Conservation (phyloP, 768 basidiomycete species). For the Auricularia auricula-judae region DNA sequence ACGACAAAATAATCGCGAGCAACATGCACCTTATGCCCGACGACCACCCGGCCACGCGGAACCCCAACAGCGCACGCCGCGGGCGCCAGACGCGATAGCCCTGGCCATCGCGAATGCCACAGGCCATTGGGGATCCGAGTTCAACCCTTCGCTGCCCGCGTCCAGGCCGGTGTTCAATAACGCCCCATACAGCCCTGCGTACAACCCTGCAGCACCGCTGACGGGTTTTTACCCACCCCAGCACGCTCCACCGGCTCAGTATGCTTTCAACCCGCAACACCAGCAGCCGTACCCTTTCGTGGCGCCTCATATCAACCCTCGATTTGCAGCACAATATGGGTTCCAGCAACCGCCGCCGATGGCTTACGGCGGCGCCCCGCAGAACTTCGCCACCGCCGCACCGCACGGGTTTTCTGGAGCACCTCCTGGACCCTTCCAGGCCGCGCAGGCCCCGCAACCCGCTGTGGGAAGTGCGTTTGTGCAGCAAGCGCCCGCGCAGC, state of each 20-base stretch:
- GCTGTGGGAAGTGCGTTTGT: too few species aligned
- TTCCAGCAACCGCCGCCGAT: neutral
- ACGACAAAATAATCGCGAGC: slow-evolving; percentile 1
- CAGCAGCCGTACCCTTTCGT: slow-evolving; percentile 12
- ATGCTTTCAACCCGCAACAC: slow-evolving; percentile 6
- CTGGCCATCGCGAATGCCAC: slow-evolving; percentile 35
- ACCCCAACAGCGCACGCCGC: slow-evolving; percentile 15
- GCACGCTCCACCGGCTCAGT: slow-evolving; percentile 7
- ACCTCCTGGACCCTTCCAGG: too few species aligned
- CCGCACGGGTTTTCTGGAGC: too few species aligned
- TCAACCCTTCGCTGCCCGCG: slow-evolving; percentile 10
- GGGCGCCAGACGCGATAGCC: slow-evolving; percentile 33
- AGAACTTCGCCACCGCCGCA: too few species aligned
- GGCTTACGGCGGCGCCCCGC: too few species aligned
- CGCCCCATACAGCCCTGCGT: slow-evolving; percentile 9
- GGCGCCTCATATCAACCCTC: slow-evolving; percentile 69
- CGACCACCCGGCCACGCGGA: neutral
- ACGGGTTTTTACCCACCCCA: slow-evolving; percentile 4
- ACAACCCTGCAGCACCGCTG: slow-evolving; percentile 9
- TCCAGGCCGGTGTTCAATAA: slow-evolving; percentile 11
- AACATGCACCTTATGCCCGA: neutral
- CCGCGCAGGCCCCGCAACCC: too few species aligned
- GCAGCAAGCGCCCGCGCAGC: too few species aligned
- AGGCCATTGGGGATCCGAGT: slow-evolving; percentile 26
- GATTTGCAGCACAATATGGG: slow-evolving; percentile 37